Conservation (phyloP, 2,329 filamentous ascomycete genomes). For the Colletotrichum simmondsii region DNA sequence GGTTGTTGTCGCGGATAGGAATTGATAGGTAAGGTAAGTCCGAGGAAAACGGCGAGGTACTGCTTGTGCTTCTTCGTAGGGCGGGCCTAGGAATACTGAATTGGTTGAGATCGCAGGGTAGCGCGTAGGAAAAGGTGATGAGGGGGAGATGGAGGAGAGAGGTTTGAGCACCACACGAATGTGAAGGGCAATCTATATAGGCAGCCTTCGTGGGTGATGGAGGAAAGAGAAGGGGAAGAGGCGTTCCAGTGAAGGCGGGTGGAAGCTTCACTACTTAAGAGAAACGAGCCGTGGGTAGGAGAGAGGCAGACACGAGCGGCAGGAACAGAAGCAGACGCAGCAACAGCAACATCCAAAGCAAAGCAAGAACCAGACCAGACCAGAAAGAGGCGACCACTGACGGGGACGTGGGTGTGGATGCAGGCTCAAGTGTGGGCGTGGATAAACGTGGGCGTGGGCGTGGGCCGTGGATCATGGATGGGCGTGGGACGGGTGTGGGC, state of each 20-base stretch:
- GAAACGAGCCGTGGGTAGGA: slow-evolving; percentile 24
- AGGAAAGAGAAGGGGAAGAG: slow-evolving; percentile 35
- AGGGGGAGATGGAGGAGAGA: slow-evolving; percentile 26
- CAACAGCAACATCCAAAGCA: slow-evolving; percentile 17
- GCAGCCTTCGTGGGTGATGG: slow-evolving; percentile 39
- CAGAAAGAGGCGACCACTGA: slow-evolving; percentile 13
- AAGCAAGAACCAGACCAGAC: background rate
- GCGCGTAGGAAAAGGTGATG: slow-evolving; percentile 34
- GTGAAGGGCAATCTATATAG: slow-evolving; percentile 35
- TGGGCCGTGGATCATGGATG: slow-evolving; percentile 1
- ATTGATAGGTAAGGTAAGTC: slow-evolving; percentile 16
- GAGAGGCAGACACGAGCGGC: slow-evolving; percentile 7
- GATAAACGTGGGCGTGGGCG: background rate
- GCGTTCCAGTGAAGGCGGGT: slow-evolving; percentile 12
- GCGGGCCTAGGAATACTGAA: slow-evolving; percentile 35
- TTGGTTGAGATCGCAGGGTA: slow-evolving; percentile 25
- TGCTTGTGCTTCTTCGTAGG: slow-evolving; percentile 29
- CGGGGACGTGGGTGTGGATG: slow-evolving; percentile 2
- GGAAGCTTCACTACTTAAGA: slow-evolving; percentile 36
- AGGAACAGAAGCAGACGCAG: slow-evolving; percentile 17
- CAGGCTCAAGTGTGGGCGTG: background rate
- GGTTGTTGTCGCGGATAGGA: slow-evolving; percentile 22
- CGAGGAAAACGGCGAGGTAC: slow-evolving; percentile 20
- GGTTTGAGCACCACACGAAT: slow-evolving; percentile 37
- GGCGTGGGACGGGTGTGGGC: background rate